Conservation (phyloP, 768 basidiomycete genomes). For the Fomitopsis pulvina region DNA sequence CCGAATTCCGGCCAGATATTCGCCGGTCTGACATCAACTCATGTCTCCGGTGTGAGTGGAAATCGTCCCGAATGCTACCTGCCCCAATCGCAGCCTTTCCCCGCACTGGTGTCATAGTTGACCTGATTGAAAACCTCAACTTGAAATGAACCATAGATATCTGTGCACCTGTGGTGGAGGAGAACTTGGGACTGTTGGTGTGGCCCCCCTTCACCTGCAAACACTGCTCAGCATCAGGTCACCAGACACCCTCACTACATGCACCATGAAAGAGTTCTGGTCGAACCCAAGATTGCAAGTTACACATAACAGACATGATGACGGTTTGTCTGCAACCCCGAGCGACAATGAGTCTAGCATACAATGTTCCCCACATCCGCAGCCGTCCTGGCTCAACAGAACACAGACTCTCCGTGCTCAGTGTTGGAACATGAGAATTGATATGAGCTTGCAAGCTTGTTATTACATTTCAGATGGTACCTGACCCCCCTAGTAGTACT, state of each 20-base stretch:
- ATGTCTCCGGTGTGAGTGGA: too few relatives aligned
- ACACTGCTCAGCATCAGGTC: neutral
- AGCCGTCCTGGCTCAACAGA: slow-evolving; percentile 4
- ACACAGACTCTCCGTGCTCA: neutral
- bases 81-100: slow-evolving; percentile 1
- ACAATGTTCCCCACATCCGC: slow-evolving; percentile 2
- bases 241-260: slow-evolving; percentile 5
- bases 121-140: slow-evolving; percentile 21
- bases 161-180: slow-evolving; percentile 29
- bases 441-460: too few relatives aligned
- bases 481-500: too few relatives aligned
- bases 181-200: slow-evolving; percentile 27
- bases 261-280: slow-evolving; percentile 49
- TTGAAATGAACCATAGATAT: slow-evolving; percentile 28
- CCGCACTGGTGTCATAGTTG: slow-evolving; percentile 13
- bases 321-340: neutral
- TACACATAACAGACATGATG: slow-evolving; percentile 15
- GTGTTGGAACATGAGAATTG: neutral
- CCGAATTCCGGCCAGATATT: too few relatives aligned
- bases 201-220: slow-evolving; percentile 31
- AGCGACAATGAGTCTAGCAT: neutral
- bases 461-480: too few relatives aligned
- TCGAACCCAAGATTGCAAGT: slow-evolving; percentile 41
- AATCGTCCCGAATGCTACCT: slow-evolving; percentile 1
- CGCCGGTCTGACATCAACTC: too few relatives aligned